Conservation (phyloP, 1,284 basidiomycete species). For the Papiliotrema laurentii region DNA sequence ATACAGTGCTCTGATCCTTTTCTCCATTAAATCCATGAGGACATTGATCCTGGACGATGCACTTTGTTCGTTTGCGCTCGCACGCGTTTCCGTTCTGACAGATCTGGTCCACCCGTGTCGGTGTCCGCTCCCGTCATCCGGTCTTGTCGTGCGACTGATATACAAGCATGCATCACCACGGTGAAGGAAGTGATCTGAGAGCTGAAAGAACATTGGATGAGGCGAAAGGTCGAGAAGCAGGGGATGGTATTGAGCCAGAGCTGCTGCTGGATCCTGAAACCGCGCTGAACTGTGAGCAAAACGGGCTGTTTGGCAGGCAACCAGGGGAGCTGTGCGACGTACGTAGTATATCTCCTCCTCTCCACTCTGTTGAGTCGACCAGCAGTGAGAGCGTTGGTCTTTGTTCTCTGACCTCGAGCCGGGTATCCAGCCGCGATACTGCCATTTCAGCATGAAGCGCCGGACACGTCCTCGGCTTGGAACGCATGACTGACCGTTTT, state of each 20-base stretch:
- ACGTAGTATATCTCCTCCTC: slow-evolving; percentile 24
- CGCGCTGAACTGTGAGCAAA: not conserved
- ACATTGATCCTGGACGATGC: too few species aligned
- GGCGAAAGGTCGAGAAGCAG: not conserved
- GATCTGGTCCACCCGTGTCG: too few species aligned
- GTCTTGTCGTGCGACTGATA: too few species aligned
- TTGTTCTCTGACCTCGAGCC: slow-evolving; percentile 55
- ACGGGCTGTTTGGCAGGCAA: not conserved
- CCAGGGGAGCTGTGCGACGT: slow-evolving; percentile 6
- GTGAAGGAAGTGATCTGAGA: not conserved
- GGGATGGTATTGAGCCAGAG: not conserved
- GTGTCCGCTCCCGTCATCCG: too few species aligned
- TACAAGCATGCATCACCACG: not conserved
- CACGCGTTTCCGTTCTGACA: too few species aligned
- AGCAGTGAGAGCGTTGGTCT: slow-evolving; percentile 53
- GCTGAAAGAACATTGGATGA: slow-evolving; percentile 2
- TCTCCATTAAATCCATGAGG: too few species aligned
- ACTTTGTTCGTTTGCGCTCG: too few species aligned
- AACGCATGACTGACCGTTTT: slow-evolving; percentile 34
- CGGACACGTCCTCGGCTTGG: too few species aligned
- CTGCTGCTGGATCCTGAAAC: not conserved
- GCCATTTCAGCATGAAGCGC: not conserved
- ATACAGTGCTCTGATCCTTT: not conserved
- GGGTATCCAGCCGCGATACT: slow-evolving; percentile 54
- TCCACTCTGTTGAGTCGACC: slow-evolving; percentile 52